Evolutionary conservation across 306 rosid species (phyloP), one percentile per base, ranked within the genome.

Genomic region (Dryas drummondii): DNA sequence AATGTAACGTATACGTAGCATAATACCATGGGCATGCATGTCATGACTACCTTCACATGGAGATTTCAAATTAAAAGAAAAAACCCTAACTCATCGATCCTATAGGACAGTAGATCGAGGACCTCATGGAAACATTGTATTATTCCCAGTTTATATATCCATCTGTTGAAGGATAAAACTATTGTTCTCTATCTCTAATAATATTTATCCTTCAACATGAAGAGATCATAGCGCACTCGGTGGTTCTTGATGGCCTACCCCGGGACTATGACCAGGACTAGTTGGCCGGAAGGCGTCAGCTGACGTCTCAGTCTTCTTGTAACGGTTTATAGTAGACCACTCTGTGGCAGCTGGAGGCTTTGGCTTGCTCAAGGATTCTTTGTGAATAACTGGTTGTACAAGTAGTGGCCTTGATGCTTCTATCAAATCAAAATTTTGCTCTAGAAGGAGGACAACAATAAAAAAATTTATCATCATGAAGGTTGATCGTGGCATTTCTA

Each of bases 351-450:
- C 22, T 22, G 87, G 88, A 60, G 96, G 80, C 14, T 22, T 49
- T 48, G 86, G 82, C 49, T 70, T 83, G 68, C 13, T 84, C 52
- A 71, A 70, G 51, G 48, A 73, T 9, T 57, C 79, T 56, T 19
- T 70, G 68, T 75, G 80, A 3, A 32, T 5, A 40, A 57, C 57
- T 65, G 91, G 77, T 5, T 84, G 88, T 75, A 66, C 13, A 71
- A 19, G 58, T 42, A 80, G 76, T 13, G 86, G 55, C 82, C 97
- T 86, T 78, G 89, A 84, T 3, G 81, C 82, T 79, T 58, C 73
- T 60, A 71, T 61, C 63, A 75, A 69, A 46, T 72, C 79, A 59
- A 80, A 65, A 61, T 74, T 76, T 14, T 65, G 78, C 55, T 73
- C 84, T 54, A 87, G 44, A 46, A 82, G 58, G 75, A 89, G 78